Conservation (phyloP, 2,329 filamentous ascomycete genomes). For the Alternaria triticina region DNA sequence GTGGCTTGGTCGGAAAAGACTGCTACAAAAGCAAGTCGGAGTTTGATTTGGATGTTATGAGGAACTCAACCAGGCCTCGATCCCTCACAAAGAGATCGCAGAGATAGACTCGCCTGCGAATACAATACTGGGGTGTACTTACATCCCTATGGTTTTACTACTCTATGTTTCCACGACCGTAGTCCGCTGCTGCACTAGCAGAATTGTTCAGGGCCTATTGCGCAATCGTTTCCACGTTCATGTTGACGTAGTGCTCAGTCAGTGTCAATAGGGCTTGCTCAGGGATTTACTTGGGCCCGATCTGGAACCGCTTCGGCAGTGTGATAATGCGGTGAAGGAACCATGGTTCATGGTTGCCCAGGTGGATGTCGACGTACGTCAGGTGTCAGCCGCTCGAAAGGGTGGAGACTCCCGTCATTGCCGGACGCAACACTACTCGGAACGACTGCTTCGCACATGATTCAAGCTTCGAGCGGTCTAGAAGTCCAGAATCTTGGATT, state of each 20-base stretch:
- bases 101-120: conserved; percentile 5
- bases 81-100: neutral
- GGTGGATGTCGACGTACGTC: conserved; percentile 4
- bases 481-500: neutral
- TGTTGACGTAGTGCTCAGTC: neutral
- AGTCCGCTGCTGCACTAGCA: neutral
- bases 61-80: neutral
- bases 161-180: neutral
- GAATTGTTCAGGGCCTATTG: neutral
- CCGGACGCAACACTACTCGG: neutral
- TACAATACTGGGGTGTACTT: neutral
- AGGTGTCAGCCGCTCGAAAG: conserved; percentile 3
- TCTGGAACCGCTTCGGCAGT: conserved; percentile 7
- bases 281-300: neutral
- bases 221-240: neutral
- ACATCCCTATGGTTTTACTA: neutral
- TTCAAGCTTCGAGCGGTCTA: conserved; percentile 4
- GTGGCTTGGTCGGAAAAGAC: neutral
- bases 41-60: neutral
- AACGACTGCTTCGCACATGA: neutral
- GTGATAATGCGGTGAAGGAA: conserved; percentile 15
- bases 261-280: neutral
- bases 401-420: conserved; percentile 4
- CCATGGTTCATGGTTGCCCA: conserved; percentile 5
- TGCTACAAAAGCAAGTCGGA: conserved; percentile 6